Percentiles rank a stretch among this genome's conserved stretches.
Evolutionary conservation across 148 eudicot species (phyloP).

Genomic region (Amaranthus hypochondriacus): DNA sequence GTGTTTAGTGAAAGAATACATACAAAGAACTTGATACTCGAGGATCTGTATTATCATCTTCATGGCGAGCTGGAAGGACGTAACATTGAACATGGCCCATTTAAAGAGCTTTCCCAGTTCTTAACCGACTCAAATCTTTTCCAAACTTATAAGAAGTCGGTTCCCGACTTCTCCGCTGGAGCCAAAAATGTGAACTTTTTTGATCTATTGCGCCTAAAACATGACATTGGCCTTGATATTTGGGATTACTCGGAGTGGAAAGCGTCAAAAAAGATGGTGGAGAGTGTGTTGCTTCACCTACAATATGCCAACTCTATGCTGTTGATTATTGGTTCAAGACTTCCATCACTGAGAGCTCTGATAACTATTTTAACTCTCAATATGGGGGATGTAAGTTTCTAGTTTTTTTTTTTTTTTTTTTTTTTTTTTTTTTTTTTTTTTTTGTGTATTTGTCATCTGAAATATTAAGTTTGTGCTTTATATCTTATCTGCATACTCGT

Average conservation of each 20-base stretch:
- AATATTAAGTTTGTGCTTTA: no score
- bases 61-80: constrained; percentile 98
- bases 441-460: background rate
- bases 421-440: background rate
- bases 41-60: constrained; percentile 83
- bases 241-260: constrained; percentile 77
- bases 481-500: background rate
- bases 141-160: constrained; percentile 41
- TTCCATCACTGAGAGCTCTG: constrained; percentile 63
- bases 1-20: constrained; percentile 71
- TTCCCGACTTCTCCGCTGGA: constrained; percentile 29
- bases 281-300: constrained; percentile 49
- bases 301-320: constrained; percentile 58
- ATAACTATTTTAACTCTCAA: constrained; percentile 42
- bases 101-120: constrained; percentile 74
- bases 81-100: constrained; percentile 60
- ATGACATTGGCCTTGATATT: constrained; percentile 64
- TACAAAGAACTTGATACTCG: constrained; percentile 53
- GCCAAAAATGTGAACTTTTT: constrained; percentile 39
- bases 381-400: constrained; percentile 52
- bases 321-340: constrained; percentile 58
- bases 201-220: constrained; percentile 51
- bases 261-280: constrained; percentile 59
- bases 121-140: constrained; percentile 47
- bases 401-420: constrained; percentile 4